Evolutionary conservation across 2,329 filamentous ascomycete genomes (phyloP).

Genomic region (Trichoderma oligosporum): DNA sequence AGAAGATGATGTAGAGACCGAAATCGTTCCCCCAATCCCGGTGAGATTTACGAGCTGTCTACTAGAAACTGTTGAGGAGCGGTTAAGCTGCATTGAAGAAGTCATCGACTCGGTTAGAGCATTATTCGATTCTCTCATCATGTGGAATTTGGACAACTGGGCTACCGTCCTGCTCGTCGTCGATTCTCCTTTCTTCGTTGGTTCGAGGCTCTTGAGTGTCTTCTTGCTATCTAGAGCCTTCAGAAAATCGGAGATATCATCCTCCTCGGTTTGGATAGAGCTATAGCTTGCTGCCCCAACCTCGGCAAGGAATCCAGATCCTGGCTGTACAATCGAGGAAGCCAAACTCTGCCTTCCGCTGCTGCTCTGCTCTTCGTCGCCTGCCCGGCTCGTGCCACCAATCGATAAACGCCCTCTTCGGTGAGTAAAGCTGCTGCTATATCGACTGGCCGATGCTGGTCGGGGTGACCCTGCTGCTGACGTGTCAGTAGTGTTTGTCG

Average conservation of each 20-base stretch:
- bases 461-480: constrained; percentile 74
- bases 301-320: constrained; percentile 74
- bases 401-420: constrained; percentile 74
- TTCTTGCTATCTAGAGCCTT: constrained; percentile 85
- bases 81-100: constrained; percentile 79
- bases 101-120: constrained; percentile 90
- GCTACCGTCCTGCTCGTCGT: constrained; percentile 72
- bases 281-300: constrained; percentile 63
- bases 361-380: constrained; percentile 70
- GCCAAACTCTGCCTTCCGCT: constrained; percentile 76
- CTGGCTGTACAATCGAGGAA: constrained; percentile 67
- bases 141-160: constrained; percentile 79
- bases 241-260: constrained; percentile 90
- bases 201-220: constrained; percentile 76
- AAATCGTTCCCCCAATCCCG: constrained; percentile 67
- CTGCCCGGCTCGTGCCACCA: constrained; percentile 63
- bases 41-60: constrained; percentile 57
- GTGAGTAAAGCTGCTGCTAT: constrained; percentile 92
- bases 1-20: constrained; percentile 80
- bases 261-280: constrained; percentile 71
- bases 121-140: constrained; percentile 85
- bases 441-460: constrained; percentile 72
- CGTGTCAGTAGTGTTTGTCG: constrained; percentile 58
- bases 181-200: constrained; percentile 62
- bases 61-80: constrained; percentile 72